Evolutionary conservation across 352 stramenopile genomes (phyloP), one percentile per base, ranked within the genome.

Genomic region (Globisporangium nunn): DNA sequence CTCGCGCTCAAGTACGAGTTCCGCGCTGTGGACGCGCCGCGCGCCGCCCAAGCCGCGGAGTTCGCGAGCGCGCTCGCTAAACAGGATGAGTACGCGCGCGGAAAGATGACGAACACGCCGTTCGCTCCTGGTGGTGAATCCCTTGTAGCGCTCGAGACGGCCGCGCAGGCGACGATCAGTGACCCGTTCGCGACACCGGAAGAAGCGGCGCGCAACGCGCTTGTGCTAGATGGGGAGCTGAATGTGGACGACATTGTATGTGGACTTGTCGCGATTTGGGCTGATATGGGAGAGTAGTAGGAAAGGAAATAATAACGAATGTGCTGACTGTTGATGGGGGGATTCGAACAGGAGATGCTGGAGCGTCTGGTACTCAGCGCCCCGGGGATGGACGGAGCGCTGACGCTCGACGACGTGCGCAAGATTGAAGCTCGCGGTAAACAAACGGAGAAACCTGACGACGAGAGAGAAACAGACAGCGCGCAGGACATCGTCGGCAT

Each of bases 41-140:
- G 62, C 46, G 64, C 65, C 0, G 63, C 68, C 37, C 64, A 71
- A 12, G 57, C 81, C 40, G 62, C 82, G 52, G 75, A 70, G 30
- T 87, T 91, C 54, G 78, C 74, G 15, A 85, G 75, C 54, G 78
- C 78, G 7, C 64, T 88, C 52, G 84, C 70, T 46, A 87, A 86
- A 46, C 78, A 91, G 66, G 74, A 90, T 68, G 79, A 91, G 58
- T 91, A 94, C 56, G 81, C 78, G 28, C 71, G 82, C 50, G 81
- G 85, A 31, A 88, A 81, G 62, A 88, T 87, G 62, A 87, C 73
- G 49, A 92, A 92, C 62, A 81, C 80, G 49, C 81, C 80, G 10
- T 90, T 89, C 51, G 69, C 68, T 1, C 81, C 80, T 10, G 82
- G 81, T 31, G 81, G 81, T 18, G 60, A 88, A 39, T 85, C 78